Evolutionary conservation across 1,139 yeast species (phyloP).

Genomic region (Zhuliangozyma blackwelliae): DNA sequence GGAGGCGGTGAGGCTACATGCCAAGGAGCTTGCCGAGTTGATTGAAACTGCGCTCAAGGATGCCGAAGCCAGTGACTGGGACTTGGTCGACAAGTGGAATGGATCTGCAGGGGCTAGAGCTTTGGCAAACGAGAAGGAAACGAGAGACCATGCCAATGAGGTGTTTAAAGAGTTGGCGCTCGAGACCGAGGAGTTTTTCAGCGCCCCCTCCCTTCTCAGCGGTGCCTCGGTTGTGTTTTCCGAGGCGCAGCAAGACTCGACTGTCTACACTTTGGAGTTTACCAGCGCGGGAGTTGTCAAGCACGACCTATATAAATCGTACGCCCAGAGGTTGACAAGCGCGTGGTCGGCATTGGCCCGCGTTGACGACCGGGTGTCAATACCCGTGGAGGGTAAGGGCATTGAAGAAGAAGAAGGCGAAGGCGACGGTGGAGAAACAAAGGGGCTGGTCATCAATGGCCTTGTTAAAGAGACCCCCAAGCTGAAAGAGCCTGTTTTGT

Average conservation of each 20-base stretch:
- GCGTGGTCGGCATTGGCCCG: slow-evolving; percentile 17
- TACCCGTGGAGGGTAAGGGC: slow-evolving; percentile 4
- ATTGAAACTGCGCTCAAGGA: slow-evolving; percentile 36
- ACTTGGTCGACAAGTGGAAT: slow-evolving; percentile 25
- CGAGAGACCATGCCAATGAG: slow-evolving; percentile 1
- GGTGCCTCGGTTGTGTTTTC: slow-evolving; percentile 14
- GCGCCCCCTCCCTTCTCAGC: slow-evolving; percentile 10
- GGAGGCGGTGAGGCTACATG: slow-evolving; percentile 54
- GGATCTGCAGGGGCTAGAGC: not conserved
- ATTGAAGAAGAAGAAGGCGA: slow-evolving; percentile 11
- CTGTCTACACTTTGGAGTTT: slow-evolving; percentile 17
- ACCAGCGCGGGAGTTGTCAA: slow-evolving; percentile 11
- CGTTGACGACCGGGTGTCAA: slow-evolving; percentile 7
- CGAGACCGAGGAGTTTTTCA: not conserved
- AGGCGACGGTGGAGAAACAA: not conserved
- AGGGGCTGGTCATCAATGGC: not conserved
- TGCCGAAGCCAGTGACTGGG: slow-evolving; percentile 28
- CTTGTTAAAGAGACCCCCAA: slow-evolving; percentile 1
- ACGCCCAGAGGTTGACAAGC: slow-evolving; percentile 13
- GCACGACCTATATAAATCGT: slow-evolving; percentile 16
- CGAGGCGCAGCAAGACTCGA: slow-evolving; percentile 6
- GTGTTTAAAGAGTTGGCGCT: slow-evolving; percentile 3
- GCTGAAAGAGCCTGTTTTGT: slow-evolving; percentile 4
- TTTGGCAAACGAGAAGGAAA: not conserved
- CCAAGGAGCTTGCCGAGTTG: slow-evolving; percentile 53